These are phyloP conservation scores for Trichoderma sp. DNA, from an alignment of 2,329 filamentous ascomycete species.

Conservation along the genomic window DNA sequence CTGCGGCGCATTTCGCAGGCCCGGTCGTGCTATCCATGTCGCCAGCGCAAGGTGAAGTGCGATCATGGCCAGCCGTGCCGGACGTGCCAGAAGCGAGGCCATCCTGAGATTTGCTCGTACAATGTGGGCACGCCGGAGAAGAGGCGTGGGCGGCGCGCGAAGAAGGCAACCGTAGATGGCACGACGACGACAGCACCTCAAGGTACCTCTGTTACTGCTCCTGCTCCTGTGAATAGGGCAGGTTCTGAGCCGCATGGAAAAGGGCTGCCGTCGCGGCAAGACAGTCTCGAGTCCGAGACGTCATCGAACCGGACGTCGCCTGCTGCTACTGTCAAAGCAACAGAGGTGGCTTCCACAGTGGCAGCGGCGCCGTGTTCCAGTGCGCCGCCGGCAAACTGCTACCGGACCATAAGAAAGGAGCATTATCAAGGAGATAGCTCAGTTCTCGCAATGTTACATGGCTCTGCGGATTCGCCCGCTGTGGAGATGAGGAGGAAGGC, in stretches of 20 bases:
- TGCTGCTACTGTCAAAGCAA: neutral
- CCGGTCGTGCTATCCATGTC: constrained; percentile 25
- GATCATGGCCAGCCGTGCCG: constrained; percentile 23
- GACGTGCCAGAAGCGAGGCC: constrained; percentile 25
- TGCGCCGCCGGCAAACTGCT: neutral
- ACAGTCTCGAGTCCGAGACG: neutral
- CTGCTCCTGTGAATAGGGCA: neutral
- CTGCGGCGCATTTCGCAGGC: constrained; percentile 16
- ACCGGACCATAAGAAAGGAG: neutral
- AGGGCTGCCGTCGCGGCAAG: neutral
- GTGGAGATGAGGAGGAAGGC: constrained; percentile 24
- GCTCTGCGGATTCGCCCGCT: constrained; percentile 4
- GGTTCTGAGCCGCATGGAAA: neutral
- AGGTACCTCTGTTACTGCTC: neutral
- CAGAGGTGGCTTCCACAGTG: neutral
- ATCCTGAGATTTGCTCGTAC: constrained; percentile 26
- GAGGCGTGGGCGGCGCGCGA: constrained; percentile 8
- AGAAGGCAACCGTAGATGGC: neutral
- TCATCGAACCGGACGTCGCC: neutral
- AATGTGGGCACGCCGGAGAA: constrained; percentile 7
- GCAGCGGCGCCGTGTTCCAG: neutral
- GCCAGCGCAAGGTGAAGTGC: constrained; percentile 27
- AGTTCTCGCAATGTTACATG: constrained; percentile 13
- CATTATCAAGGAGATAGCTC: constrained; percentile 22
- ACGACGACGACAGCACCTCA: neutral